phyloP scores from a whole-genome alignment of 1,284 basidiomycete species.

The Pyrrhoderma lamaoense region DNA sequence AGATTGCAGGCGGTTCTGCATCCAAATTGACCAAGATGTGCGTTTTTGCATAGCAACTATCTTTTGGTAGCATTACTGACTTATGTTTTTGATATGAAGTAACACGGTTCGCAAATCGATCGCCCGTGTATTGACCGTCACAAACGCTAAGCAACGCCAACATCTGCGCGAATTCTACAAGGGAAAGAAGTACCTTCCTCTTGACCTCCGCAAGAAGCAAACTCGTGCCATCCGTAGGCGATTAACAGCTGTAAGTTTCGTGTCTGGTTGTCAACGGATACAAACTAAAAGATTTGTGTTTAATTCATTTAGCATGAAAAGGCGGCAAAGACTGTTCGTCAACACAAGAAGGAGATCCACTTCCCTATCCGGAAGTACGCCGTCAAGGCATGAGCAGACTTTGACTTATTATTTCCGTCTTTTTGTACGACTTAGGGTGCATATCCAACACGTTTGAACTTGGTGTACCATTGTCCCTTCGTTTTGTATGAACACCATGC shows the following conservation, averaged over 20 bases:
- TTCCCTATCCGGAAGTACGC: conserved; percentile 85
- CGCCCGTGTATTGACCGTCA: conserved; percentile 96
- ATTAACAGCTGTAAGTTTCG: conserved; percentile 70
- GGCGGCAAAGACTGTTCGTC: conserved; percentile 80
- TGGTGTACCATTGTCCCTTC: conserved; percentile 8
- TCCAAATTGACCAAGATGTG: conserved; percentile 98
- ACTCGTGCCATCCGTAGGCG: conserved; percentile 97
- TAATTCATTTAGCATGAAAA: conserved; percentile 58
- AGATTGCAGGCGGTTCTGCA: conserved; percentile 94
- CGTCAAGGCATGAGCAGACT: conserved; percentile 64
- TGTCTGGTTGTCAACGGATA: background rate
- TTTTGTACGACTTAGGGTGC: conserved; percentile 20
- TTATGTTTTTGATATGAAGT: conserved; percentile 38
- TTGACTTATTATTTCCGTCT: conserved; percentile 4
- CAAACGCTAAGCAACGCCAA: conserved; percentile 96
- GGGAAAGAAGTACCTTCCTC: conserved; percentile 93
- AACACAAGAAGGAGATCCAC: conserved; percentile 90
- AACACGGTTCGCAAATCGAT: conserved; percentile 98
- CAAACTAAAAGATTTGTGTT: background rate
- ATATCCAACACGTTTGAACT: conserved; percentile 3
- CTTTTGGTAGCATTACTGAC: background rate
- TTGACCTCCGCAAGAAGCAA: conserved; percentile 97
- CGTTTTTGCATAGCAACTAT: conserved; percentile 28
- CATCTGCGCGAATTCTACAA: conserved; percentile 98
- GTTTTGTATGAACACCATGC: conserved; percentile 18